A percentile compares a stretch with the other conserved stretches of the same genome.
Evolutionary conservation across 1,284 basidiomycete genomes (phyloP).

Genomic region (Cystobasidium sp.): DNA sequence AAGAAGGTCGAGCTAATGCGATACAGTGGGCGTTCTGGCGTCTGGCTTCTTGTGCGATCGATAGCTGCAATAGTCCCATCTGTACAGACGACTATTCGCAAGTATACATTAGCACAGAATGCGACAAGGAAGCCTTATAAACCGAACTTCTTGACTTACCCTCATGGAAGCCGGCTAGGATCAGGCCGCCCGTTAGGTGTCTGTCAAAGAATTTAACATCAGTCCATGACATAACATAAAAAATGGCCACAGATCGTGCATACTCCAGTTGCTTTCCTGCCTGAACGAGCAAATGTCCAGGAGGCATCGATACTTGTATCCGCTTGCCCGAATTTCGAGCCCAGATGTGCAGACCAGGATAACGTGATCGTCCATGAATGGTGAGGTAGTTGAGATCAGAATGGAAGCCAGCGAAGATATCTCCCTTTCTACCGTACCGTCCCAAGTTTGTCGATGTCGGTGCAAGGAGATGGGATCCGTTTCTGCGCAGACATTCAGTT

Average conservation of each 20-base stretch:
- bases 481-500: background rate
- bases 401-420: conserved; percentile 84
- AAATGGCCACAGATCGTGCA: background rate
- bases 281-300: conserved; percentile 68
- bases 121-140: background rate
- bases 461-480: conserved; percentile 81
- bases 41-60: conserved; percentile 64
- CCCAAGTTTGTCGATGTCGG: conserved; percentile 85
- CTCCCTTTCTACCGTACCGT: conserved; percentile 71
- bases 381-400: conserved; percentile 81
- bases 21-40: conserved; percentile 77
- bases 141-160: background rate
- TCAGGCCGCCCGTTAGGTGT: conserved; percentile 79
- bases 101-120: background rate
- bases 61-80: conserved; percentile 73
- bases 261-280: conserved; percentile 86
- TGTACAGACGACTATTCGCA: conserved; percentile 72
- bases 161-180: conserved; percentile 64
- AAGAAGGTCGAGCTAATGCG: conserved; percentile 93
- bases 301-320: conserved; percentile 78
- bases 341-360: conserved; percentile 80
- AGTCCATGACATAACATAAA: too few relatives aligned
- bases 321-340: conserved; percentile 86
- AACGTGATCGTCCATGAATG: conserved; percentile 85
- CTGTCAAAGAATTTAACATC: conserved; percentile 23